Percentiles rank a stretch among this genome's conserved stretches.
Conservation (phyloP, 345 rosid species). For the Crucihimalaya himalaica region DNA sequence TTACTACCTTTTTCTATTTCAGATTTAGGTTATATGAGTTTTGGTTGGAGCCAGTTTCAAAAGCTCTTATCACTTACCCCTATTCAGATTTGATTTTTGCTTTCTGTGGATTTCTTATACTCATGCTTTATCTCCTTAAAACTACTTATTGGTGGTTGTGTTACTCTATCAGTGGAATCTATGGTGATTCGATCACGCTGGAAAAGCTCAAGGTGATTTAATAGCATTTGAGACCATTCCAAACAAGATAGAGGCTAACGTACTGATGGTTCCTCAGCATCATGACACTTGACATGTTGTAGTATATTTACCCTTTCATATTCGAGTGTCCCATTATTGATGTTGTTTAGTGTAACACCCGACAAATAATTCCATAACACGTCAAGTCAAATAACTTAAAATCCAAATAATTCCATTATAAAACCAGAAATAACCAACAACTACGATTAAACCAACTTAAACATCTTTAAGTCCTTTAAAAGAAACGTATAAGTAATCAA, state of each 20-base stretch:
- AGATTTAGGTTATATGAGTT: too few species aligned
- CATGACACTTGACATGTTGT: neutral
- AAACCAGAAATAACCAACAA: too few species aligned
- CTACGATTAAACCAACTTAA: too few species aligned
- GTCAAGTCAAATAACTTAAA: too few species aligned
- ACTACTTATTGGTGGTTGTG: slow-evolving; percentile 21
- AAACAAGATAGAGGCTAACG: slow-evolving; percentile 87
- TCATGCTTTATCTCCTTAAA: neutral
- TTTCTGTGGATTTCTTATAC: neutral
- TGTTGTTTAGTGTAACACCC: slow-evolving; percentile 11
- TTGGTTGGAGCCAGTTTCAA: too few species aligned
- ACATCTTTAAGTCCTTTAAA: too few species aligned
- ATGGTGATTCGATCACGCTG: slow-evolving; percentile 61
- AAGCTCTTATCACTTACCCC: too few species aligned
- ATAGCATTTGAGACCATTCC: slow-evolving; percentile 88
- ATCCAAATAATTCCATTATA: too few species aligned
- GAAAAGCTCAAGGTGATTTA: slow-evolving; percentile 62
- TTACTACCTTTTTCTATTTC: neutral
- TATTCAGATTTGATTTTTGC: slow-evolving; percentile 2
- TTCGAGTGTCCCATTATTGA: neutral
- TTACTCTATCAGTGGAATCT: slow-evolving; percentile 53
- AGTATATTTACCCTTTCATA: slow-evolving; percentile 3
- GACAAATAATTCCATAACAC: too few species aligned
- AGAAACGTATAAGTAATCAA: too few species aligned
- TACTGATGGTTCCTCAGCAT: slow-evolving; percentile 26